Conservation (phyloP, 306 rosid species). For the Hippophae tibetana region DNA sequence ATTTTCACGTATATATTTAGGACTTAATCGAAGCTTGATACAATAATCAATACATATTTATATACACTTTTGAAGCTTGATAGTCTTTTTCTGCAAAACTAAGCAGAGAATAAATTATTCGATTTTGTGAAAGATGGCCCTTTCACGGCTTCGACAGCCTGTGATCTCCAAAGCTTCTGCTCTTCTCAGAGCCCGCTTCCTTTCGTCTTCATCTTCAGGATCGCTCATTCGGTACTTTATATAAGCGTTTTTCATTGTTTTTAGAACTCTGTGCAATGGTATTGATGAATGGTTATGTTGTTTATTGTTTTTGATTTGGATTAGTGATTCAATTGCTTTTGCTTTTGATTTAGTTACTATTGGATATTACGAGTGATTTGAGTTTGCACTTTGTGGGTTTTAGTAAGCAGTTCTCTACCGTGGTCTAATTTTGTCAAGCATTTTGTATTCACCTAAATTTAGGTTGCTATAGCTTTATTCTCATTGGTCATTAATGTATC, state of each 20-base stretch:
- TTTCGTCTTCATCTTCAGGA: constrained; percentile 45
- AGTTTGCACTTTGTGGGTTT: constrained; percentile 2
- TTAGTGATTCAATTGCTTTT: not conserved
- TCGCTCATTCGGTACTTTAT: constrained; percentile 44
- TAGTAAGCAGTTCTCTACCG: constrained; percentile 2
- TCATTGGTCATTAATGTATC: not conserved
- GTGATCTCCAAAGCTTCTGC: constrained; percentile 50
- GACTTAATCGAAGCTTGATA: no score
- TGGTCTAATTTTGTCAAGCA: not conserved
- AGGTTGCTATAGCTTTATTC: not conserved
- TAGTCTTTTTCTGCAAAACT: no score
- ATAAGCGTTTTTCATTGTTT: not conserved
- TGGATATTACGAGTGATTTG: no score
- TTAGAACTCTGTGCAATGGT: not conserved
- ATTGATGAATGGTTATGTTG: not conserved
- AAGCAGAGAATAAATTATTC: no score
- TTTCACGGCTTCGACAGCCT: constrained; percentile 77
- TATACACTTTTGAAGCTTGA: no score
- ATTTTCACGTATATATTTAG: no score
- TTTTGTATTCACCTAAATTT: no score
- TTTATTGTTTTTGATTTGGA: constrained; percentile 4
- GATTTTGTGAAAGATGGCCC: constrained; percentile 41
- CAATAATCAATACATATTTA: no score
- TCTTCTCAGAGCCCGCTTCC: constrained; percentile 45
- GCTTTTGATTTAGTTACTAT: constrained; percentile 9